Evolutionary conservation across 306 rosid species (phyloP).

Genomic region (Ceratonia siliqua): DNA sequence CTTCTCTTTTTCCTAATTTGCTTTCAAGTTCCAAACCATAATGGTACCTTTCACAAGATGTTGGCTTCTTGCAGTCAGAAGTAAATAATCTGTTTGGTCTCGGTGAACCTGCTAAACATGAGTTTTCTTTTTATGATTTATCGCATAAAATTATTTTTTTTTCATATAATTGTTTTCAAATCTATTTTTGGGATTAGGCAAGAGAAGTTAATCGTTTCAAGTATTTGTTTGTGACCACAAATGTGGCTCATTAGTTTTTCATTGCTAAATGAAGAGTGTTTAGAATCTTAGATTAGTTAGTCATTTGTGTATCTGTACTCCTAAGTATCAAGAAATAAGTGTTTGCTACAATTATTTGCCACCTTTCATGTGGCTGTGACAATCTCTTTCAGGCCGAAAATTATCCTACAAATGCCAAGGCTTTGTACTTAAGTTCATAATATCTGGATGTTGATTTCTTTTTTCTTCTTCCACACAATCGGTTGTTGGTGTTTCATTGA

Average conservation of each 20-base stretch:
- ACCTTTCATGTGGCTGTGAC: not conserved
- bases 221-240: not conserved
- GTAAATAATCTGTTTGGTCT: not conserved
- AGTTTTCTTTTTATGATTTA: not conserved
- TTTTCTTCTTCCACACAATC: too few relatives aligned
- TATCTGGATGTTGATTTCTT: too few relatives aligned
- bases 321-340: not conserved
- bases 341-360: not conserved
- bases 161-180: not conserved
- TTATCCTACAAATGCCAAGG: too few relatives aligned
- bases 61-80: not conserved
- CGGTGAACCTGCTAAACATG: not conserved
- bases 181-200: not conserved
- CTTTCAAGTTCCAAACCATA: not conserved
- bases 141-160: too few relatives aligned
- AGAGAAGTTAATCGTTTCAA: not conserved
- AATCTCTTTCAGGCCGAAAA: not conserved
- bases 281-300: not conserved
- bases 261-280: not conserved
- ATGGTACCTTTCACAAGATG: not conserved
- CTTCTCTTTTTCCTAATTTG: not conserved
- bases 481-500: too few relatives aligned
- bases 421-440: too few relatives aligned
- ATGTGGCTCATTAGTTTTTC: not conserved
- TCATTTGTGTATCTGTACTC: not conserved